Conservation (phyloP, 2,329 filamentous ascomycete genomes). For the Colletotrichum simmondsii region DNA sequence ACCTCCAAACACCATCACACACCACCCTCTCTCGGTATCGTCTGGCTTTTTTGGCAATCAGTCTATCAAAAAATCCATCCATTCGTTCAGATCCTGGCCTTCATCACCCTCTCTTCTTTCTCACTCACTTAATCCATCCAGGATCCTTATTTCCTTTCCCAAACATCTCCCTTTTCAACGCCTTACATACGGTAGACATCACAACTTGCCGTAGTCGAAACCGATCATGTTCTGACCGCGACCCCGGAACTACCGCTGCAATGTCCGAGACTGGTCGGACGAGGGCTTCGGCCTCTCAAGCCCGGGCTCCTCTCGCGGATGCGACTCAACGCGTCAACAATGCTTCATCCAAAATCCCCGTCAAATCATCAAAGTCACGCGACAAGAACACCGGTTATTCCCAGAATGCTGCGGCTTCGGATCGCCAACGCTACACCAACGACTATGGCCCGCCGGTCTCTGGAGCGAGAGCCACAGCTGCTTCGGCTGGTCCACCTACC, state of each 20-base stretch:
- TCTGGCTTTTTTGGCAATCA: conserved; percentile 34
- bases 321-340: conserved; percentile 60
- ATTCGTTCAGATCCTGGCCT: conserved; percentile 29
- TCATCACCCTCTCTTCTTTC: conserved; percentile 14
- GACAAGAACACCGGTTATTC: conserved; percentile 27
- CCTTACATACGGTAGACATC: background rate
- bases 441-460: conserved; percentile 27
- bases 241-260: background rate
- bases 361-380: conserved; percentile 43
- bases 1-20: conserved; percentile 1
- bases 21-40: conserved; percentile 25
- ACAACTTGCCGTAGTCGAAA: background rate
- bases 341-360: conserved; percentile 40
- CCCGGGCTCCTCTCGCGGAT: conserved; percentile 57
- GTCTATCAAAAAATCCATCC: conserved; percentile 29
- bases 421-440: conserved; percentile 34
- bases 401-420: conserved; percentile 5
- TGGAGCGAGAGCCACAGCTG: conserved; percentile 3
- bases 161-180: conserved; percentile 22
- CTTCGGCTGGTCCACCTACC: conserved; percentile 1
- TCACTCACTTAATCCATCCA: conserved; percentile 24
- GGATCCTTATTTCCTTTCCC: conserved; percentile 19
- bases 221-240: conserved; percentile 28
- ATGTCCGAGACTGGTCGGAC: conserved; percentile 33
- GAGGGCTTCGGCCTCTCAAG: conserved; percentile 20